phyloP scores from a whole-genome alignment of 371 early-diverging fungal genomes.

The Circinella umbellata region DNA sequence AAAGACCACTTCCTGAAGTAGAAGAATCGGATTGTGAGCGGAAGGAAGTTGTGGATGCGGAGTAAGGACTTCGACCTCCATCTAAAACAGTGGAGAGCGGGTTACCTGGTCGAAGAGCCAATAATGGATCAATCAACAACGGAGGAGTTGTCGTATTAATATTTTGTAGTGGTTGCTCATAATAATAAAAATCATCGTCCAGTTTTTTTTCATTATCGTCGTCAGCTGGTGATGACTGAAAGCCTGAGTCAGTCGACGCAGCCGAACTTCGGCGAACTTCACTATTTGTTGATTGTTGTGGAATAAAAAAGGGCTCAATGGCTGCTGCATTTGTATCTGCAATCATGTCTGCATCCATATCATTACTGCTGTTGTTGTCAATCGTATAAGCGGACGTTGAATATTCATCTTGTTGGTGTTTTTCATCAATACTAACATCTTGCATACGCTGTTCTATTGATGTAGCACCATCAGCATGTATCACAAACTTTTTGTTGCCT shows the following conservation, averaged over 20 bases:
- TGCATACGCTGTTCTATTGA: conserved; percentile 8
- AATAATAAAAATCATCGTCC: neutral
- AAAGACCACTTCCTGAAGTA: conserved; percentile 1
- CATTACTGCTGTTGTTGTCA: neutral
- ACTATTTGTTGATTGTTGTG: neutral
- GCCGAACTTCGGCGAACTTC: conserved; percentile 18
- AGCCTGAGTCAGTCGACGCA: conserved; percentile 23
- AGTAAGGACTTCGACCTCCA: conserved; percentile 15
- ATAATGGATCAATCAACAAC: conserved; percentile 8
- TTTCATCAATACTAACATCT: neutral
- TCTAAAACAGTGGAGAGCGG: conserved; percentile 27
- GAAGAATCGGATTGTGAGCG: neutral
- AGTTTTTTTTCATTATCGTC: conserved; percentile 6
- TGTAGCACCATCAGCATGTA: conserved; percentile 35
- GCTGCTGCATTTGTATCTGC: neutral
- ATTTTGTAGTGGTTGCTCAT: neutral
- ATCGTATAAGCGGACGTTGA: neutral
- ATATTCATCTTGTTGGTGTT: neutral
- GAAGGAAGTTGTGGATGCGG: conserved; percentile 17
- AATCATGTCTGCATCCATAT: neutral
- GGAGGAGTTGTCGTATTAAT: neutral
- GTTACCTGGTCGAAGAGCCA: conserved; percentile 23
- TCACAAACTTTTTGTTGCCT: conserved; percentile 34
- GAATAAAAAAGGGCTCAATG: conserved; percentile 15
- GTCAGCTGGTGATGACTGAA: conserved; percentile 15